phyloP scores from a whole-genome alignment of 768 basidiomycete species.

The Hypholoma fasciculare region DNA sequence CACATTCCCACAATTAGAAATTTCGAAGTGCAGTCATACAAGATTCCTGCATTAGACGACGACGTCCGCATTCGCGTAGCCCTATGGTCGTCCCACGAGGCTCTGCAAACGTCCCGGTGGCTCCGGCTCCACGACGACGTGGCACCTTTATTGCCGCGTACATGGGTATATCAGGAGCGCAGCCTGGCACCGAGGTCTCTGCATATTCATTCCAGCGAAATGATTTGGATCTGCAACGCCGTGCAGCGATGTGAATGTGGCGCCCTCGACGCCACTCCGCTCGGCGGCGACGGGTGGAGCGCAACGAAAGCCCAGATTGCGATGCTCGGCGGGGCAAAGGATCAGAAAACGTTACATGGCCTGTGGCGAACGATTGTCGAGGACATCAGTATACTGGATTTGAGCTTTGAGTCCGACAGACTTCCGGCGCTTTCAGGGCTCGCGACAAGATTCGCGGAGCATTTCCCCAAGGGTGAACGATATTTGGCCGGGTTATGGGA shows the following conservation, averaged over 20 bases:
- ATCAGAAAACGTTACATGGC: conserved; percentile 8
- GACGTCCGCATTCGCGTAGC: conserved; percentile 12
- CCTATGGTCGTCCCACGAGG: conserved; percentile 12
- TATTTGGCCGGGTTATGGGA: conserved; percentile 17
- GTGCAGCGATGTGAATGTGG: conserved; percentile 14
- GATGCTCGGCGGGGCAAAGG: neutral
- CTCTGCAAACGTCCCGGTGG: conserved; percentile 15
- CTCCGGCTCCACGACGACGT: conserved; percentile 5
- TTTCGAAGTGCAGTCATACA: conserved; percentile 10
- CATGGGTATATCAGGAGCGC: conserved; percentile 17
- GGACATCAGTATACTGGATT: conserved; percentile 11
- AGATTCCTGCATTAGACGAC: conserved; percentile 2
- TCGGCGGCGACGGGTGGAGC: conserved; percentile 14
- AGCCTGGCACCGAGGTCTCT: conserved; percentile 10
- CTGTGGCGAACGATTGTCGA: conserved; percentile 16
- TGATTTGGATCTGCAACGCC: conserved; percentile 14
- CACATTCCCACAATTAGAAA: conserved; percentile 9
- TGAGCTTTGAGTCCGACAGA: conserved; percentile 15
- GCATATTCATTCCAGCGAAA: conserved; percentile 13
- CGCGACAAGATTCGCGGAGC: conserved; percentile 12
- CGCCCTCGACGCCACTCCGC: conserved; percentile 10
- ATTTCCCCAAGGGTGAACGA: conserved; percentile 10
- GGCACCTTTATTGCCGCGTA: conserved; percentile 12
- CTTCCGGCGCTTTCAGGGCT: conserved; percentile 15
- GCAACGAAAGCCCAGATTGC: conserved; percentile 12